Base-by-base conservation (phyloP, 1,284 basidiomycete genomes). In the Violaceomyces palustris region DNA sequence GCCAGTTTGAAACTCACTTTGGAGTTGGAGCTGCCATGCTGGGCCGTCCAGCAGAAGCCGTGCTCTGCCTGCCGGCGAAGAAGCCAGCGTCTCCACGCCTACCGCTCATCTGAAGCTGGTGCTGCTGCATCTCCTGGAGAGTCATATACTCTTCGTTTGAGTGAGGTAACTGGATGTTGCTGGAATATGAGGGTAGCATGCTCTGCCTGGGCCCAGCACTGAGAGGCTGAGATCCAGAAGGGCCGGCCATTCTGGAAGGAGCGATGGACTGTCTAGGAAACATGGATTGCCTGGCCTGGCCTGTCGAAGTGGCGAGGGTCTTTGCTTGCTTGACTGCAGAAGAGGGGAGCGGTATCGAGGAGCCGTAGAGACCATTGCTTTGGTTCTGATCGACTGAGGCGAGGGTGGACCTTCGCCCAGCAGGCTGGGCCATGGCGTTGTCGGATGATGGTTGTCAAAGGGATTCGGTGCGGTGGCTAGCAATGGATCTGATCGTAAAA, bases 331-430 rank as follows among this genome's bases (percentile, higher is more conserved):
- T 64, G 35, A 47, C 51, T 9, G 58, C 58, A 2, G 61, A 64
- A 6, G 53, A 32, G 4, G 61, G 58, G 0, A 61, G 45, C 6
- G 57, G 50, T 10, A 64, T 39, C 14, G 52, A 41, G 17, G 61
- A 64, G 9, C 36, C 18, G 27, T 55, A 38, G 17, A 55, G 48
- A n/a, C 48, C 57, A 46, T 55, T 45, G 45, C 55, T 60, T 42
- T 59, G 54, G 34, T 67, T 67, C n/a, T 58, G 39, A 26, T 67
- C 64, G 33, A 67, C 50, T 10, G 58, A 57, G 18, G 58, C 61
- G 8, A 67, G 57, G 40, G 61, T 67, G 47, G 53, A 58, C 5
- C 64, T 61, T 36, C 61, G 64, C 34, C 44, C 45, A 39, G 47
- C 43, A n/a, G 47, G 42, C 39, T 42, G 50, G 27, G 51, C 39